These are phyloP conservation scores for Monilinia aucupariae DNA, from an alignment of 2,329 filamentous ascomycete genomes.

Conservation along the genomic window DNA sequence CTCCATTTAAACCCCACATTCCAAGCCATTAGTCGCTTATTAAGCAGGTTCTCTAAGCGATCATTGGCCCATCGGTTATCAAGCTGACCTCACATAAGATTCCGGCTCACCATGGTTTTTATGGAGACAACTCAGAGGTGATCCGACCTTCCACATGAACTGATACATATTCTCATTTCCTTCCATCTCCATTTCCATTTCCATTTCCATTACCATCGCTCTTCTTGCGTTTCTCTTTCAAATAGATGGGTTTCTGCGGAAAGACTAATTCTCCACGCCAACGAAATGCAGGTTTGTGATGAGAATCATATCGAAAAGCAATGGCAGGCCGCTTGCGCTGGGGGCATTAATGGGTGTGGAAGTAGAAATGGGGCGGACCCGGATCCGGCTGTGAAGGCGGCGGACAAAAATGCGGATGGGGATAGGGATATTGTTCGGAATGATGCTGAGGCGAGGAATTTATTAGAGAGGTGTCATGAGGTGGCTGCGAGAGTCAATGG, in stretches of 20 bases:
- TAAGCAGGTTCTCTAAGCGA: background rate
- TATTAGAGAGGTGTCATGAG: constrained; percentile 24
- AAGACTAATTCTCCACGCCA: background rate
- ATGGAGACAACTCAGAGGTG: background rate
- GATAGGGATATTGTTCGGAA: accelerated
- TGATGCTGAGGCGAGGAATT: background rate
- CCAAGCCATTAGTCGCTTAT: background rate
- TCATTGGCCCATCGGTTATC: background rate
- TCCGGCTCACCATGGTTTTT: background rate
- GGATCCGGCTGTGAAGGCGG: background rate
- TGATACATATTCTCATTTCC: background rate
- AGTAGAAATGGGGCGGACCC: background rate
- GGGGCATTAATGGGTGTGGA: background rate
- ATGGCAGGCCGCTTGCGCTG: constrained; percentile 10
- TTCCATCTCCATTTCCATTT: background rate
- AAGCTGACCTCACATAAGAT: constrained; percentile 10
- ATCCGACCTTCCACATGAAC: background rate
- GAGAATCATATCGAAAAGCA: constrained; percentile 8
- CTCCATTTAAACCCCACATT: constrained; percentile 11
- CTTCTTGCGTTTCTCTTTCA: background rate
- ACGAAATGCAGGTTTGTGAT: constrained; percentile 4
- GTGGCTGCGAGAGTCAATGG: constrained; percentile 29
- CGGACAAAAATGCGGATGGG: background rate
- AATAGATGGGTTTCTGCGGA: background rate
- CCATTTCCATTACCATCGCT: background rate